Evolutionary conservation across 257 asterid genomes (phyloP), one percentile per base, ranked within the genome.

Genomic region (Apocynum venetum): DNA sequence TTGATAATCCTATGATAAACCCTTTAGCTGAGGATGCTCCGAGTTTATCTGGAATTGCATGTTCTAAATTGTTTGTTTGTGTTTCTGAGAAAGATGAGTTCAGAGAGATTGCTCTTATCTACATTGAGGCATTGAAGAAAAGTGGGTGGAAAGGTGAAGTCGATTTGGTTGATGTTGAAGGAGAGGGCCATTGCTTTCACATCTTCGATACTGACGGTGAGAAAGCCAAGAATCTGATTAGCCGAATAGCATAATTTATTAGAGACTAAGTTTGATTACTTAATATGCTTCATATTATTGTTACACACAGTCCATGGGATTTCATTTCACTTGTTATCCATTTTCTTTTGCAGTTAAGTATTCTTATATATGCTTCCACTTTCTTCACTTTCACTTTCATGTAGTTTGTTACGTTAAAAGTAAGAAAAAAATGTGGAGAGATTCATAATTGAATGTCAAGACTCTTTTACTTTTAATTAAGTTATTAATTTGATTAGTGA

Each of bases 1-100:
- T 80, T 8, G 86, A 83, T 15, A 77, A 68, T 56, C 80, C 80
- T 10, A 47, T 80, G 82, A 59, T 68, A 20, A 83, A 80, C 78
- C 86, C 84, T 1, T 11, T 60, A 1, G 71, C 35, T 15, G 80
- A 78, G 3, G 65, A 56, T n/a, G 85, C 80, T 10, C 85, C 85
- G 0, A 68, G 80, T 43, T 70, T 82, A 40, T 38, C n/a, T 0
- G 64, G 63, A 43, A 9, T 82, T 13, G 70, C n/a, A 3, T 80
- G 75, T 36, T 51, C 75, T 38, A 80, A 31, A 52, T 31, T 80
- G 51, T 49, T 77, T 59, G 78, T 77, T 44, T 52, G 75, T n/a
- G 49, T 51, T 3, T 71, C 78, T 11, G 84, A 77, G 80, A 74
- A 73, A 49, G 84, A 77, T 68, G 48, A 4, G 31, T 46, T 77